Base-by-base conservation (phyloP, 257 asterid genomes). In the Solanum arcanum region DNA sequence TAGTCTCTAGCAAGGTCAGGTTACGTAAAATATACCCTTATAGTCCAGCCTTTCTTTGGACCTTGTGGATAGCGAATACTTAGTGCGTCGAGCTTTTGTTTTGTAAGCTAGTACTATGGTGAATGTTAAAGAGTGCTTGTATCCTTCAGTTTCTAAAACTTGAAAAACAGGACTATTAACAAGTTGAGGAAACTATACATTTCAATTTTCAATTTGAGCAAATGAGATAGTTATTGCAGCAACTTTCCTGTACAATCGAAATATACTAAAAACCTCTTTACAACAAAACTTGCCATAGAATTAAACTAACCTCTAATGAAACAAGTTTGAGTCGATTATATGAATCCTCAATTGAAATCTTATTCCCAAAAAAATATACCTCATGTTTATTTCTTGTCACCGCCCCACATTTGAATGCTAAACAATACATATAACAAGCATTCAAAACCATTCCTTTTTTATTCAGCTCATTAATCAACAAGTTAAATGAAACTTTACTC, bases 391-490 rank as follows among this genome's bases (percentile, higher is more conserved):
- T 31, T 47, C 56, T 83, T 6, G 86, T 74, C 47, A 83, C 86
- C 75, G 23, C 29, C 56, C 83, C 83, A 66, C 42, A 46, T 82
- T 72, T 93, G 89, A 94, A 81, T 11, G 96, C 97, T 37, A 91
- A 44, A 66, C 93, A 94, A 88, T 91, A 92, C 78, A 94, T 89
- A 87, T 29, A 27, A 41, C 89, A 27, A 89, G 94, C 95, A 86
- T 85, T 91, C 69, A 88, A 86, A 7, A 52, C 52, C 66, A 92
- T 89, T 44, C 91, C 92, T 47, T n/a, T 91, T 88, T 20, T 88
- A 84, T 91, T 91, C 92, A 92, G 83, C 93, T 89, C 94, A 18
- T 87, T 52, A 70, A 94, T 92, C 91, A 92, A 83, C 35, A 84
- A 59, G 20, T 41, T 76, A 75, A 86, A 94, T 46, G 94, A 94